Percentiles rank a stretch among this genome's conserved stretches.
phyloP scores from a whole-genome alignment of 805 yeast species.

The Starmerella bombicola region DNA sequence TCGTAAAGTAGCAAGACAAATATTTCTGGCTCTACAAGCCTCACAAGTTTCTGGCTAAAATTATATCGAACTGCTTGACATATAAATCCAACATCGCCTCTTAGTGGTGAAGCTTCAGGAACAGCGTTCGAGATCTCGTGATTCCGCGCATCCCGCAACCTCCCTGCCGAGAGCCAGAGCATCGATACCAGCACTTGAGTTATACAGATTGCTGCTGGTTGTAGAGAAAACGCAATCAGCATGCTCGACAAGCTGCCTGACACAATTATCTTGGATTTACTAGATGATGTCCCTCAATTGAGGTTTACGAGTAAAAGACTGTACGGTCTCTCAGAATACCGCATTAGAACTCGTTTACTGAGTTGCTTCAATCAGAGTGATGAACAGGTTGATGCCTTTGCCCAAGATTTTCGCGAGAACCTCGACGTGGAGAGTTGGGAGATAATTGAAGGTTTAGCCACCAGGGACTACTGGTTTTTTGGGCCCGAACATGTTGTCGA shows the following conservation, averaged over 20 bases:
- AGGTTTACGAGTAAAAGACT: constrained; percentile 15
- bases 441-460: constrained; percentile 15
- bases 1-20: no score
- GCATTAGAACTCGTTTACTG: constrained; percentile 10
- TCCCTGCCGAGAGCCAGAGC: no score
- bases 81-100: no score
- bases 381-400: constrained; percentile 15
- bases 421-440: constrained; percentile 19
- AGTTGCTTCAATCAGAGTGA: constrained; percentile 7
- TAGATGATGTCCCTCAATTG: constrained; percentile 12
- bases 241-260: constrained; percentile 18
- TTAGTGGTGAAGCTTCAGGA: no score
- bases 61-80: no score
- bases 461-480: constrained; percentile 21
- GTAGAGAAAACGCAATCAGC: no score
- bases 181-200: no score
- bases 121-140: no score
- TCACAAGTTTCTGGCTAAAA: no score
- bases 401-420: constrained; percentile 10
- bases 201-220: no score
- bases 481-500: constrained; percentile 16
- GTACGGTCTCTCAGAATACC: constrained; percentile 14
- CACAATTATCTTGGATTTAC: constrained; percentile 10
- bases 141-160: no score
- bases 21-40: no score